phyloP scores from a whole-genome alignment of 345 rosid species.

The Syzygium jambos region DNA sequence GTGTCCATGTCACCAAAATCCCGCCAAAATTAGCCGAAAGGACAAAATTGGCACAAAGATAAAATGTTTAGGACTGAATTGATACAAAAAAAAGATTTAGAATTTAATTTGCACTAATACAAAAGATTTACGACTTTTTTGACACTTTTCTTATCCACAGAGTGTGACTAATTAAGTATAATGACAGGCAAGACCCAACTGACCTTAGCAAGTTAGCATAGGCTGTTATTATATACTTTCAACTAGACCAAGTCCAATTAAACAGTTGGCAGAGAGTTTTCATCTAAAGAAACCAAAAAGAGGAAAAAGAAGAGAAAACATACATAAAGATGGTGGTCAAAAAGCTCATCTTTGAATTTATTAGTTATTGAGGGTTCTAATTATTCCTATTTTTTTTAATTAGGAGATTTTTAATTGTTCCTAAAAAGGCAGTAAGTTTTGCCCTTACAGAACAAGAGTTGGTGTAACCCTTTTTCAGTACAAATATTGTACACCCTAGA shows the following conservation, averaged over 20 bases:
- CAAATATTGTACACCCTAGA: neutral
- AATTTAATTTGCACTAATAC: no score
- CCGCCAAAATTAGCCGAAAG: fast-evolving
- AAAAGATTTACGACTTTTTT: no score
- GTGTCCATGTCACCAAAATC: no score
- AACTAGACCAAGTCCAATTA: no score
- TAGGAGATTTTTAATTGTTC: neutral
- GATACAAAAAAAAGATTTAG: no score
- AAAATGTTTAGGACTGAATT: no score
- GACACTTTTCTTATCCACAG: neutral
- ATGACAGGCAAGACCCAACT: neutral
- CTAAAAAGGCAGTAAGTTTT: neutral
- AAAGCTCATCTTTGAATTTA: neutral
- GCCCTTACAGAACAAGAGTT: neutral
- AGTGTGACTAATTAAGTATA: neutral
- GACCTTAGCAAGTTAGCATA: neutral
- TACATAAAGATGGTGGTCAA: neutral
- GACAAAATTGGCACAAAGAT: no score
- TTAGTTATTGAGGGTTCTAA: neutral
- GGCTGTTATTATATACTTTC: neutral
- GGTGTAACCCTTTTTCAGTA: neutral
- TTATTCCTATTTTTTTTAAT: neutral
- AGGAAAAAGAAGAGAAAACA: neutral
- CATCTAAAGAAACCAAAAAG: neutral
- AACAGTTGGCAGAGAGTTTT: no score